A percentile compares a stretch with the other conserved stretches of the same genome.
These are phyloP conservation scores for Detonula confervacea DNA, from an alignment of 352 stramenopile species.

Conservation along the genomic window DNA sequence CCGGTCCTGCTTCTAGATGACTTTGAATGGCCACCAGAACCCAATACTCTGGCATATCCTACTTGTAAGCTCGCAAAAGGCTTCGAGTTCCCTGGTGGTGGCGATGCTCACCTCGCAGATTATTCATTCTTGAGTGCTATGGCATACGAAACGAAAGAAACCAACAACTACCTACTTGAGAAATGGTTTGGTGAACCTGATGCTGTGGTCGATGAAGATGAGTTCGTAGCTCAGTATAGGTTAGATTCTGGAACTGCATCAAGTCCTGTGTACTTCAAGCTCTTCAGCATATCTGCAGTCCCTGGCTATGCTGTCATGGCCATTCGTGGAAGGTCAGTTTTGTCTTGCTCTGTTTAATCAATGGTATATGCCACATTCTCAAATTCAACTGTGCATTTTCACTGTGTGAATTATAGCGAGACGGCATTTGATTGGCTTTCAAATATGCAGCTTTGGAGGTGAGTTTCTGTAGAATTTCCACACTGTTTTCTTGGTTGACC, in stretches of 20 bases:
- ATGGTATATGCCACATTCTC: too few relatives aligned
- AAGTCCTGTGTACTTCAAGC: constrained; percentile 55
- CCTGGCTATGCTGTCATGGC: constrained; percentile 46
- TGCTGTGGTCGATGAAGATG: constrained; percentile 46
- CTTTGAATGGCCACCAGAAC: constrained; percentile 43
- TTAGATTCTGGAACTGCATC: constrained; percentile 13
- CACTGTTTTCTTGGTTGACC: too few relatives aligned
- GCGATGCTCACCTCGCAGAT: constrained; percentile 31
- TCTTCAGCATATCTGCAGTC: constrained; percentile 25
- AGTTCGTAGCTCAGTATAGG: constrained; percentile 46
- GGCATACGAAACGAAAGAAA: constrained; percentile 38
- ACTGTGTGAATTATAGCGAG: constrained; percentile 14
- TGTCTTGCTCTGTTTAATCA: neutral
- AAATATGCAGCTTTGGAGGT: constrained; percentile 80
- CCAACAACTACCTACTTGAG: constrained; percentile 26
- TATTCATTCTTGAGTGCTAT: constrained; percentile 46
- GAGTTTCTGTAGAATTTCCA: too few relatives aligned
- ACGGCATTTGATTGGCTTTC: constrained; percentile 67
- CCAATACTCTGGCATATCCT: constrained; percentile 46
- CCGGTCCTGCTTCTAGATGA: constrained; percentile 48
- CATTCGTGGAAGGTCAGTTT: constrained; percentile 69
- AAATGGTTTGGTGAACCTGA: constrained; percentile 41
- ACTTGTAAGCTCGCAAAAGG: constrained; percentile 53
- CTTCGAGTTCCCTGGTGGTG: constrained; percentile 32
- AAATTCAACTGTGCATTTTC: neutral